A percentile compares a stretch with the other conserved stretches of the same genome.
Conservation (phyloP, 208 protist genomes). For the Angomonas deanei region DNA sequence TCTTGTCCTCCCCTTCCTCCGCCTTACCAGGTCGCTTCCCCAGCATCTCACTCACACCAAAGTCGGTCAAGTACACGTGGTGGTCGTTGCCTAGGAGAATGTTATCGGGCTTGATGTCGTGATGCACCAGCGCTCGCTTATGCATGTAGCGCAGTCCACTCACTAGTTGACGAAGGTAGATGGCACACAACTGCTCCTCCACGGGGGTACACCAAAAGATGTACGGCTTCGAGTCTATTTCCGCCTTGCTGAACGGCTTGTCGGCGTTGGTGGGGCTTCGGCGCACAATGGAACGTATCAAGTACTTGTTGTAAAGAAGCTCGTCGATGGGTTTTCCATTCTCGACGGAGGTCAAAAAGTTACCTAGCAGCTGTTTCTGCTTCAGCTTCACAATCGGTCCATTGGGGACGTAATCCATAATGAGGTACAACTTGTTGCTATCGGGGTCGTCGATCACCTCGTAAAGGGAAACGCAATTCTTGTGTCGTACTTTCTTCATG, state of each 20-base stretch:
- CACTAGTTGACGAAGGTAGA: slow-evolving; percentile 72
- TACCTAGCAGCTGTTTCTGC: slow-evolving; percentile 18
- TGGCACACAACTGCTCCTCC: slow-evolving; percentile 22
- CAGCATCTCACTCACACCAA: slow-evolving; percentile 73
- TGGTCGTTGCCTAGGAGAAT: slow-evolving; percentile 53
- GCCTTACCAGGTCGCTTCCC: slow-evolving; percentile 4
- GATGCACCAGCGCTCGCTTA: slow-evolving; percentile 63
- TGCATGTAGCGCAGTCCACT: slow-evolving; percentile 73
- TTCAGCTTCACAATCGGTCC: slow-evolving; percentile 59
- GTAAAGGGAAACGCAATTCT: slow-evolving; percentile 91
- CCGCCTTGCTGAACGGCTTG: slow-evolving; percentile 16
- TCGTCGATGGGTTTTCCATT: slow-evolving; percentile 19
- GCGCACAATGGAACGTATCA: slow-evolving; percentile 33
- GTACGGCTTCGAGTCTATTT: slow-evolving; percentile 21
- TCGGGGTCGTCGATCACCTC: slow-evolving; percentile 94
- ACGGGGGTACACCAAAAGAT: slow-evolving; percentile 43
- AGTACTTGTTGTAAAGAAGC: slow-evolving; percentile 22
- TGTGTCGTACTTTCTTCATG: slow-evolving; percentile 94
- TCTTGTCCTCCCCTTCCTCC: neutral
- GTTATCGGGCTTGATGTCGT: slow-evolving; percentile 84
- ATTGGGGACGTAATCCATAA: slow-evolving; percentile 90
- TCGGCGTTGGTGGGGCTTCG: slow-evolving; percentile 10
- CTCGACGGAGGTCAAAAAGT: slow-evolving; percentile 25
- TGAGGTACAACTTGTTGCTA: slow-evolving; percentile 86
- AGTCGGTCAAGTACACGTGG: slow-evolving; percentile 64